Evolutionary conservation across 2,329 filamentous ascomycete genomes (phyloP), one percentile per base, ranked within the genome.

Genomic region (Trichoderma guizhouense): DNA sequence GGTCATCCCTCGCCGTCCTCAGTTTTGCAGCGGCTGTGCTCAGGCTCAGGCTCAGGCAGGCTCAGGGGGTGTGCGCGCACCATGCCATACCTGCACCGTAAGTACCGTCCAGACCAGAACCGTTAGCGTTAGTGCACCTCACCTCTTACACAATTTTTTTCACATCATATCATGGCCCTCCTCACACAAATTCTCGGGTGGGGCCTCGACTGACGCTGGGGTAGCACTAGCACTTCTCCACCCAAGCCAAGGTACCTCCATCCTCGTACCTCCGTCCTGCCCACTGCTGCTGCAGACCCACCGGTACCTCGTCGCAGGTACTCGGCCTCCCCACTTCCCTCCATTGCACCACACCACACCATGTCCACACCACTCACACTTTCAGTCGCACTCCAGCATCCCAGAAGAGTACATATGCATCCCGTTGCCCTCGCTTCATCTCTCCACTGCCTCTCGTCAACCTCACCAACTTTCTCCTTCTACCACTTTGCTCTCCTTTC

Each of bases 381-480:
- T 43, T n/a, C 15, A 30, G 28, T 34, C 57, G 28, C 28, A 34
- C 28, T 60, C 57, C 18, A 60, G 57, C 57, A 68, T 47, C 64
- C 66, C 66, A 58, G 53, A 28, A 55, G 30, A 70, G 43, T 76
- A 77, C 74, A 76, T 76, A 75, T 74, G 72, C 73, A 71, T 75
- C 74, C 71, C 64, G 71, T 66, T 73, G 73, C 76, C 75, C 74
- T 74, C 72, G 53, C 62, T 67, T 67, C 65, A 70, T 66, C 53
- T 26, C 69, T 73, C 71, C 69, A 68, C 53, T 36, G 72, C 72
- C 71, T 68, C 66, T 57, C 43, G 43, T 51, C 58, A 39, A 72
- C 58, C 28, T 55, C 32, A 34, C 47, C 43, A 62, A 24, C 57
- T 34, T 47, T 43, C 39, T 21, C 30, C 30, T 67, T 62, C 36